Evolutionary conservation across 805 yeast genomes (phyloP).

Genomic region (Myxozyma kluyveri): DNA sequence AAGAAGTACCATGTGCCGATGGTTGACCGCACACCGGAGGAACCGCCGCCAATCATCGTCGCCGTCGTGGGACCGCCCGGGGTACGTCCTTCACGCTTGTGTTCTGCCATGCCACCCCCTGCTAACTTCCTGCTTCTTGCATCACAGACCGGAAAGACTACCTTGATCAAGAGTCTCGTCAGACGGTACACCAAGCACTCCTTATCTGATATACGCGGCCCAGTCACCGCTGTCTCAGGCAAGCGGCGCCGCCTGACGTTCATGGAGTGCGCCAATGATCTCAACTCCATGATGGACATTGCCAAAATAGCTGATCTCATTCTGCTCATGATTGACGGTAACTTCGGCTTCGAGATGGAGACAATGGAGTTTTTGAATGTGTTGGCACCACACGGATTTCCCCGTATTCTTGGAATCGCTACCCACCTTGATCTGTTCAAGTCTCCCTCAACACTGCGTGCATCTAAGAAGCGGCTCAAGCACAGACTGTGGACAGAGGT

Average conservation of each 20-base stretch:
- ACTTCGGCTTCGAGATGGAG: constrained; percentile 98
- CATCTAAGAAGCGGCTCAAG: constrained; percentile 86
- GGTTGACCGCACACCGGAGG: constrained; percentile 96
- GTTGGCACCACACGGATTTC: constrained; percentile 99
- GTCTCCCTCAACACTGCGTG: constrained; percentile 81
- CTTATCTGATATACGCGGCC: constrained; percentile 84
- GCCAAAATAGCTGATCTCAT: constrained; percentile 95
- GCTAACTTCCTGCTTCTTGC: background rate
- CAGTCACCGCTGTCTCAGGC: constrained; percentile 84
- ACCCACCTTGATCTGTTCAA: constrained; percentile 95
- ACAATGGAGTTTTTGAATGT: constrained; percentile 97
- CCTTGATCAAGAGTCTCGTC: constrained; percentile 83
- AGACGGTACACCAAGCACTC: constrained; percentile 85
- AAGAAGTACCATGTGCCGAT: constrained; percentile 90
- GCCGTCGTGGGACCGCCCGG: constrained; percentile 99
- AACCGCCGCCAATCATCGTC: constrained; percentile 91
- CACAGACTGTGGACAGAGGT: constrained; percentile 99
- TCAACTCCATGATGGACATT: constrained; percentile 93
- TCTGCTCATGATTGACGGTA: constrained; percentile 86
- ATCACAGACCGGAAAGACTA: constrained; percentile 77
- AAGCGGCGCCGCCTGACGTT: constrained; percentile 89
- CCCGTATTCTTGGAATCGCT: constrained; percentile 89
- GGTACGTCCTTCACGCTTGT: constrained; percentile 12
- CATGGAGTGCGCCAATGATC: constrained; percentile 86
- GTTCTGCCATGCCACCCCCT: background rate